Evolutionary conservation across 257 asterid genomes (phyloP).

Genomic region (Misopates orontium): DNA sequence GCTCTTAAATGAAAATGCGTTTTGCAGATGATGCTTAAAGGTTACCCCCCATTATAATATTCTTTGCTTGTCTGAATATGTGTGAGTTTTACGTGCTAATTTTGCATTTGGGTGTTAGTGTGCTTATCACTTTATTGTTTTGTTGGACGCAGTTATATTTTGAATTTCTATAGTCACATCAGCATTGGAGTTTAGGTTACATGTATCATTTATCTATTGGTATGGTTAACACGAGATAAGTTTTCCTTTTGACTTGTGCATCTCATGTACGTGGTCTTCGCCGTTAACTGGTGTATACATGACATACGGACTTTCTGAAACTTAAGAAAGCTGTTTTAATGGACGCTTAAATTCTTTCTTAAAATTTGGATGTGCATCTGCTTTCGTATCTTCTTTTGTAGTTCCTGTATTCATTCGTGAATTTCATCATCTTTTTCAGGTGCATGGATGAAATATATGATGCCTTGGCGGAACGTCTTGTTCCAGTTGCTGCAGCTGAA

Average conservation of each 20-base stretch:
- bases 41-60: no score
- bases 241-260: not conserved
- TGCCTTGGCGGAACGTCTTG: slow-evolving; percentile 75
- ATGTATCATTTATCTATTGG: not conserved
- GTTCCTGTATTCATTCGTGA: not conserved
- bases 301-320: slow-evolving; percentile 7
- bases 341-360: slow-evolving; percentile 7
- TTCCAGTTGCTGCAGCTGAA: slow-evolving; percentile 76
- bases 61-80: not conserved
- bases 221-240: slow-evolving; percentile 6
- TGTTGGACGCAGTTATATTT: not conserved
- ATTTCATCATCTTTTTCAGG: slow-evolving; percentile 43
- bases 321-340: slow-evolving; percentile 11
- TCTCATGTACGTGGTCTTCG: not conserved
- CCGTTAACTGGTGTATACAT: slow-evolving; percentile 3
- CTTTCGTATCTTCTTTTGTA: slow-evolving; percentile 15
- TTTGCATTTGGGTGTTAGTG: slow-evolving; percentile 13
- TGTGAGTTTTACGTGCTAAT: not conserved
- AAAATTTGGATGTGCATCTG: slow-evolving; percentile 8
- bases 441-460: slow-evolving; percentile 77
- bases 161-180: not conserved
- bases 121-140: not conserved
- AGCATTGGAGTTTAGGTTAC: not conserved
- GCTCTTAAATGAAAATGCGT: no score
- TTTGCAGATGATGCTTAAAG: no score